phyloP scores from a whole-genome alignment of 148 eudicot species.

The Chenopodium album region DNA sequence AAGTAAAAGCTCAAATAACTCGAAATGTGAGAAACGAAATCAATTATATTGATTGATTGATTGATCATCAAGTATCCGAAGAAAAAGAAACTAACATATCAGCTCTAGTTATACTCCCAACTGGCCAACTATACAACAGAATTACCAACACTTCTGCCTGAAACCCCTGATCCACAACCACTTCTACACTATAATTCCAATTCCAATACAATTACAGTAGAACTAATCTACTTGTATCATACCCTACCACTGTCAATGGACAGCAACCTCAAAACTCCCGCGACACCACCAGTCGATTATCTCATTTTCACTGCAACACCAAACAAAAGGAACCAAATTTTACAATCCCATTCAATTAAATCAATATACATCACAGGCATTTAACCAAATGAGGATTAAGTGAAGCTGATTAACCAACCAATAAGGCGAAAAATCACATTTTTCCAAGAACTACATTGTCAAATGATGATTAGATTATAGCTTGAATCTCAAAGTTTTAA shows the following conservation, averaged over 20 bases:
- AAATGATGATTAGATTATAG: background rate
- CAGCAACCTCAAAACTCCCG: background rate
- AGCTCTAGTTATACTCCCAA: background rate
- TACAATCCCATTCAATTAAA: constrained; percentile 1
- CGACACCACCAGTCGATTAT: background rate
- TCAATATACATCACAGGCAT: background rate
- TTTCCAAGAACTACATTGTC: background rate
- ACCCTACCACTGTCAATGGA: background rate
- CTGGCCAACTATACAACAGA: background rate
- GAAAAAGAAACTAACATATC: background rate
- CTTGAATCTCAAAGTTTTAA: background rate
- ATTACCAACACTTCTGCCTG: background rate
- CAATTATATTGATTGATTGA: constrained; percentile 1
- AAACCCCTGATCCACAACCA: background rate
- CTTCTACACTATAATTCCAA: background rate
- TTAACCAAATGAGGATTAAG: background rate
- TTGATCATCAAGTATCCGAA: background rate
- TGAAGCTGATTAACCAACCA: no score
- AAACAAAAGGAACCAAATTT: background rate
- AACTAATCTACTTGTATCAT: background rate
- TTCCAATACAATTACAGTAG: background rate
- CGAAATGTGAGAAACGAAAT: background rate
- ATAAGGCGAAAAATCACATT: background rate
- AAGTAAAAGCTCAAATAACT: background rate
- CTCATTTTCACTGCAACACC: constrained; percentile 20